Evolutionary conservation across 2,329 filamentous ascomycete genomes (phyloP).

Genomic region (Chaetothyriales sp.): DNA sequence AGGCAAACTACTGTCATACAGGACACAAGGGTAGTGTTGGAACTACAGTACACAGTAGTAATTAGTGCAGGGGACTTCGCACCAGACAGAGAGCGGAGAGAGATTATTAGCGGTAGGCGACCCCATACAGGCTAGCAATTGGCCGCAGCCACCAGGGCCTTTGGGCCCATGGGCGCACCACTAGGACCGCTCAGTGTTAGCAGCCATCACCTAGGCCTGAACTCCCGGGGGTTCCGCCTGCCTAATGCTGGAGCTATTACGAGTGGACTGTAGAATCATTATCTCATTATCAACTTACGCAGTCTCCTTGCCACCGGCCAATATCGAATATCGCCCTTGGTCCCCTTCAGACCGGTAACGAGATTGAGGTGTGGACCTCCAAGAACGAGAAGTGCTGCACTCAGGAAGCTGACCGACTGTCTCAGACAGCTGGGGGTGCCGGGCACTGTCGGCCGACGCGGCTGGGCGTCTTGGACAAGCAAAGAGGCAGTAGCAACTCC

Average conservation of each 20-base stretch:
- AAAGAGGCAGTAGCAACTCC: neutral
- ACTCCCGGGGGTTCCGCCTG: neutral
- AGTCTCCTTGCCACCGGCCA: neutral
- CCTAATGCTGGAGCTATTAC: neutral
- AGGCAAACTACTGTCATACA: neutral
- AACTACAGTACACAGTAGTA: neutral
- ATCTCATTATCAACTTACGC: neutral
- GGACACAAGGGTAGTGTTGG: neutral
- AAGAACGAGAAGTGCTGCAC: neutral
- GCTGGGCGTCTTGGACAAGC: no score
- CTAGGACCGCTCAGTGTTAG: no score
- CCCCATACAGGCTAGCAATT: neutral
- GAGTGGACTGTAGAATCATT: no score
- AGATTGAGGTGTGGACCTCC: neutral
- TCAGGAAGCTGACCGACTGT: neutral
- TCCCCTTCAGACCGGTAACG: neutral
- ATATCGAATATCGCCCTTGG: neutral
- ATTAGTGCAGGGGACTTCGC: neutral
- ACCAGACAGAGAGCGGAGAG: neutral
- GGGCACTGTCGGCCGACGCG: neutral
- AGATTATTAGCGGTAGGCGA: neutral
- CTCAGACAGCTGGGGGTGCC: neutral
- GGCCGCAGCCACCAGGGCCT: neutral
- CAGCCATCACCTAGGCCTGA: neutral
- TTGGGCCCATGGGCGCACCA: neutral